These are phyloP conservation scores for Solanum okadae DNA, from an alignment of 257 asterid species.

Conservation along the genomic window DNA sequence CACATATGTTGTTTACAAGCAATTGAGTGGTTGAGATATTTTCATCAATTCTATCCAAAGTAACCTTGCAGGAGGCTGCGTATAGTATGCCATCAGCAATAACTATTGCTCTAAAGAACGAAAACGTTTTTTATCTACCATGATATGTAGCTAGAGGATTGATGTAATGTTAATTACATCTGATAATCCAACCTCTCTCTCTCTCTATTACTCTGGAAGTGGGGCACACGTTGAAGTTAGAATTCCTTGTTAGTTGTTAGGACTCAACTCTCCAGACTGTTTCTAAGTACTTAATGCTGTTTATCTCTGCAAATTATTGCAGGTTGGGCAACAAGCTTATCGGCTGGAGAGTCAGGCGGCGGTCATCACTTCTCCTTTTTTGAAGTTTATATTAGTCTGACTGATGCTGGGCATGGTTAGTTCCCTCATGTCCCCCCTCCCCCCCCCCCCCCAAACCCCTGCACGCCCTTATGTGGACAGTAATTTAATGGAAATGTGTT, in stretches of 20 bases:
- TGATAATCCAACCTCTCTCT: background rate
- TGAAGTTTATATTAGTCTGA: conserved; percentile 67
- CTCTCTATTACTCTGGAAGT: background rate
- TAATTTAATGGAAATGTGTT: background rate
- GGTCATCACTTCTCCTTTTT: conserved; percentile 64
- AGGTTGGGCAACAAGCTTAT: conserved; percentile 98
- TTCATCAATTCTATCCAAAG: background rate
- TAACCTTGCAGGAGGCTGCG: background rate
- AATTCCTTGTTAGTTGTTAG: background rate
- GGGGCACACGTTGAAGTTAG: background rate
- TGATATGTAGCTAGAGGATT: background rate
- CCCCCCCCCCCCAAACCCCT: no score
- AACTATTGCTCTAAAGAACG: background rate
- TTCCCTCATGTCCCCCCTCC: background rate
- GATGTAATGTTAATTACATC: background rate
- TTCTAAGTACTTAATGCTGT: background rate
- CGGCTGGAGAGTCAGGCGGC: conserved; percentile 87
- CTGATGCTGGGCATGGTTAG: conserved; percentile 92
- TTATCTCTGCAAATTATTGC: conserved; percentile 13
- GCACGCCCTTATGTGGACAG: background rate
- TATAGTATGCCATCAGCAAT: background rate
- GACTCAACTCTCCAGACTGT: background rate
- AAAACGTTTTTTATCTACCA: background rate
- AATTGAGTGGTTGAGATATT: background rate
- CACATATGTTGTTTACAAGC: background rate